phyloP scores from a whole-genome alignment of 2,329 filamentous ascomycete species.

The Aureobasidium sp. region DNA sequence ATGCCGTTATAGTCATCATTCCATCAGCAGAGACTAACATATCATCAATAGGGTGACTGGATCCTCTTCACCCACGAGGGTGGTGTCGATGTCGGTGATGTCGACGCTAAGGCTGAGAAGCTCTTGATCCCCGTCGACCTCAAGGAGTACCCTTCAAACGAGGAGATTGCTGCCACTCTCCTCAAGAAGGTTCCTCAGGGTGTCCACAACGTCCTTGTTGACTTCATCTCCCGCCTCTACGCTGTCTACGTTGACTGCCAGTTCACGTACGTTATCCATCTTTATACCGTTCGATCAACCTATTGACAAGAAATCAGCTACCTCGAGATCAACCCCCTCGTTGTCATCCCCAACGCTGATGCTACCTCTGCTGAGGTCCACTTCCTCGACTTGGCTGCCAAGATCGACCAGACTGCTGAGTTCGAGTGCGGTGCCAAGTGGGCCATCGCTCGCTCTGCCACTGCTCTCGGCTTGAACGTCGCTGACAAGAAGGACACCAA shows the following conservation, averaged over 20 bases:
- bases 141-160: slow-evolving; percentile 88
- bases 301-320: slow-evolving; percentile 44
- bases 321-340: slow-evolving; percentile 98
- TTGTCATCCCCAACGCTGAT: slow-evolving; percentile 90
- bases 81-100: slow-evolving; percentile 98
- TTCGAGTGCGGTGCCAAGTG: slow-evolving; percentile 99
- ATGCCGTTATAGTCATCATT: neutral
- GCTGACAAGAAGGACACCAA: slow-evolving; percentile 55
- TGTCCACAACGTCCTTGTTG: slow-evolving; percentile 94
- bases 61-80: slow-evolving; percentile 99
- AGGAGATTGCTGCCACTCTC: slow-evolving; percentile 75
- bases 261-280: slow-evolving; percentile 57
- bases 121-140: slow-evolving; percentile 94
- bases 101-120: slow-evolving; percentile 98
- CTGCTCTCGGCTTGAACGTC: slow-evolving; percentile 74
- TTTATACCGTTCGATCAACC: neutral
- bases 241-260: slow-evolving; percentile 99
- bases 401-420: slow-evolving; percentile 97
- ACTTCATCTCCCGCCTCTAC: slow-evolving; percentile 98
- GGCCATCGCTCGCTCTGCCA: slow-evolving; percentile 88
- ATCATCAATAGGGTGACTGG: slow-evolving; percentile 74
- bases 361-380: slow-evolving; percentile 88
- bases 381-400: slow-evolving; percentile 97
- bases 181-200: slow-evolving; percentile 91
- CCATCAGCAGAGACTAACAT: neutral